Base-by-base conservation (phyloP, 2,329 filamentous ascomycete species). In the Fusarium torulosum region DNA sequence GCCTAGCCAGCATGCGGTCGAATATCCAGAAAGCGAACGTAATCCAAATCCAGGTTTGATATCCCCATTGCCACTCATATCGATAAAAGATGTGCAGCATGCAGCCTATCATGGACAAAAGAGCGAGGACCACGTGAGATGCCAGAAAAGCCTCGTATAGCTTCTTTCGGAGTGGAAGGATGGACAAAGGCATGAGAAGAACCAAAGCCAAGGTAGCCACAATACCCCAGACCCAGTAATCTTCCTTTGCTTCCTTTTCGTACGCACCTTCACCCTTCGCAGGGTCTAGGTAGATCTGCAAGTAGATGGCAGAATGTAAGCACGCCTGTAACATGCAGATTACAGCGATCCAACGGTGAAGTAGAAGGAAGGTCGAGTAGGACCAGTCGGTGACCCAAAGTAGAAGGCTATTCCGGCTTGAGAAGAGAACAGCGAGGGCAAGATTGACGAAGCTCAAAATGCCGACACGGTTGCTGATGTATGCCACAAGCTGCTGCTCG, bases 381-480 rank as follows among this genome's bases (percentile, higher is more conserved):
- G 75, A 79, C 82, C 83, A 85, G 66, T 82, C 78, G 6, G 84
- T 84, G 9, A 84, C 38, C 77, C 78, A 82, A 0, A 85, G 76
- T 2, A 85, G 75, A 7, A 85, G 19, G 59, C 82, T 85, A 67
- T 86, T 85, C 1, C 84, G 74, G 1, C 78, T 74, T 0, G 79
- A 75, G 53, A 81, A 84, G 7, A 86, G 75, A 17, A 85, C 69
- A 1, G 81, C 38, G 0, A 85, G 69, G 0, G 82, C 77, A 0
- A 82, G 45, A 21, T 81, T 77, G 3, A 77, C 77, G 54, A 82
- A 80, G 6, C 72, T 74, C 10, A 84, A 63, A 4, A 75, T 69
- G 2, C 83, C 82, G 3, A 78, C 76, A 4, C 83, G 78, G 65
- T 80, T 79, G 5, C 49, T 31, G 19, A 42, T 52, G 4, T 52